Base-by-base conservation (phyloP, 805 yeast species). In the Ogataea naganishii region DNA sequence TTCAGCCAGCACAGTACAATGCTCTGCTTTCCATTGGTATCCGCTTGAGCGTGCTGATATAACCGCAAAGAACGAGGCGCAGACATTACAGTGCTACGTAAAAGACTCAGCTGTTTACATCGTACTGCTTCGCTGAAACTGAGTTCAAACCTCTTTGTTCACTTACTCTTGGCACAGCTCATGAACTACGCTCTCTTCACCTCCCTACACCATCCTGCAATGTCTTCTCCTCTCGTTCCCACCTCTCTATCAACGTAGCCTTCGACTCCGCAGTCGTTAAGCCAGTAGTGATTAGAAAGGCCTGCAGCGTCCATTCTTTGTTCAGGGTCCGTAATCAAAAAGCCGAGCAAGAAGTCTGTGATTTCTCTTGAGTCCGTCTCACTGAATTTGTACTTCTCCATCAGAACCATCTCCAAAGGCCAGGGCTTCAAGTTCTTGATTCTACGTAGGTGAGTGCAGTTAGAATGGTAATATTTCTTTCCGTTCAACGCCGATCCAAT, bases 261-360 rank as follows among this genome's bases (percentile, higher is more conserved):
- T 50, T 80, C 64, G 0, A 94, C 94, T 20, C 72, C 53, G 0
- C 89, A 85, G 48, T 83, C 94, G 39, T 69, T 65, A 27, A 72
- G 51, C 96, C 96, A 86, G 9, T 80, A 76, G 51, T 86, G 95
- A 46, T 84, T 80, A 3, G 83, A 74, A 75, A 86, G 70, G 3
- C 96, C 96, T 13, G 97, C 98, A 2, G 97, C 97, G 59, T 92
- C 98, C 10, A 89, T 89, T 40, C 99, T 66, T 32, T 58, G 53
- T 35, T 71, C 77, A 2, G 98, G 97, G 50, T 80, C 83, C 14
- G 84, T 55, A 14, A 66, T 52, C 26, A 92, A 63, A 95, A 92
- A 84, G 7, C 96, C 96, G 26, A 70, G 51, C 37, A 92, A 57
- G 46, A 92, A 86, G 42, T 76, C 84, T 7, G 88, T 57, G 25